phyloP scores from a whole-genome alignment of 2,329 filamentous ascomycete genomes.

The Diplodia seriata region DNA sequence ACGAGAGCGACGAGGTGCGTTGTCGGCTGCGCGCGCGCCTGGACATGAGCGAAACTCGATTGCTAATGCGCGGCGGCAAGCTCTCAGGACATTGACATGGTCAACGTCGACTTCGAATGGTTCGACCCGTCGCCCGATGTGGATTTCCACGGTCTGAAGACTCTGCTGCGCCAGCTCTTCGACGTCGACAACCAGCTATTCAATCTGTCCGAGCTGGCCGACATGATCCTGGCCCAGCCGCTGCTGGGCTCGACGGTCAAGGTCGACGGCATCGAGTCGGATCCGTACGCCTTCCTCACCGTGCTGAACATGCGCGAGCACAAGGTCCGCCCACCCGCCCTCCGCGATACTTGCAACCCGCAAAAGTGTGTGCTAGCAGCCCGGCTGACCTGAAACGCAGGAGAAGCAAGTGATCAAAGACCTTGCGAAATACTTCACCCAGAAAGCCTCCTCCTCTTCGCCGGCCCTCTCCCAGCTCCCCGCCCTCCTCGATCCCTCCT shows the following conservation, averaged over 20 bases:
- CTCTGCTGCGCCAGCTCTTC: constrained; percentile 86
- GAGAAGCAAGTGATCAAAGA: constrained; percentile 75
- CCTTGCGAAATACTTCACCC: constrained; percentile 73
- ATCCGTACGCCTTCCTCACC: constrained; percentile 91
- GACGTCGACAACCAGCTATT: constrained; percentile 86
- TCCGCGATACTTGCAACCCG: background rate
- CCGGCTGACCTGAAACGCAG: constrained; percentile 42
- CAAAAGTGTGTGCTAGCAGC: background rate
- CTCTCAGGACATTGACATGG: constrained; percentile 80
- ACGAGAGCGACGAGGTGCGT: constrained; percentile 46
- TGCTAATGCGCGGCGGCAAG: constrained; percentile 32
- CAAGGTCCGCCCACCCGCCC: constrained; percentile 50
- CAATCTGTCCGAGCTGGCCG: constrained; percentile 84
- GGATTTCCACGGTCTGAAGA: constrained; percentile 95
- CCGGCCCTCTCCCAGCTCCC: constrained; percentile 59
- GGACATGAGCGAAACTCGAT: constrained; percentile 6
- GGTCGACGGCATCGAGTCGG: constrained; percentile 90
- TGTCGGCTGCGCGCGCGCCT: constrained; percentile 13
- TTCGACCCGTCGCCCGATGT: constrained; percentile 90
- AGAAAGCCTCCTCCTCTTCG: constrained; percentile 60
- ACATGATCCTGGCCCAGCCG: constrained; percentile 85
- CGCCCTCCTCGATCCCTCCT: constrained; percentile 46
- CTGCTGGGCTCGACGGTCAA: constrained; percentile 94
- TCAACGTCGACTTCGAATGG: constrained; percentile 98
- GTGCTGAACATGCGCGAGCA: constrained; percentile 84